Base-by-base conservation (phyloP, 257 asterid species). In the Galeopsis tetrahit region DNA sequence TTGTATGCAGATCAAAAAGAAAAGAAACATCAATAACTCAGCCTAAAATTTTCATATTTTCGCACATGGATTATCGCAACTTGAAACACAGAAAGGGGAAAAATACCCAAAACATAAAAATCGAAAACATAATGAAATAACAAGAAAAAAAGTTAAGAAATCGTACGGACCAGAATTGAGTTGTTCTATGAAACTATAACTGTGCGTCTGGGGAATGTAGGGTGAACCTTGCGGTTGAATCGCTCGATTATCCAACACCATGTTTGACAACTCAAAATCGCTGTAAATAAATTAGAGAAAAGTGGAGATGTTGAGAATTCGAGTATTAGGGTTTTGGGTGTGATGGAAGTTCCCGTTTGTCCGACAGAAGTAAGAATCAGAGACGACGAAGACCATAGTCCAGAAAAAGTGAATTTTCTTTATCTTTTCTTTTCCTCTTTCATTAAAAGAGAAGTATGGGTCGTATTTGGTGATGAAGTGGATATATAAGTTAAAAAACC, bases 141-240 rank as follows among this genome's bases (percentile, higher is more conserved):
- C 17, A 7, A 42, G 31, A 2, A 13, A 6, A 33, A 35, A 6
- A 5, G n/a, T 3, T 13, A 48, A 36, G 64, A 35, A 38, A 49
- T 10, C 31, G 42, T 13, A 72, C 61, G 49, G 62, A 84, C 88
- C 84, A 82, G 65, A 65, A 66, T 63, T 72, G 36, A 68, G 74
- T 72, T 75, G 85, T 34, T 73, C 77, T 4, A 81, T 11, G 35
- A 73, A 73, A 43, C 49, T 15, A 63, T 28, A 39, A 59, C 9
- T 7, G 15, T 80, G 43, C n/a, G 78, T 14, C 6, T 53, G 84
- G 28, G 69, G 63, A 35, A 66, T n/a, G 46, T 31, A 63, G 8
- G 72, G n/a, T 0, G 85, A 66, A n/a, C 68, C 66, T 21, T 40
- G 84, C 1, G 66, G 73, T 52, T 51, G 67, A 6, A 28, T 55